Evolutionary conservation across 2,329 filamentous ascomycete species (phyloP), one percentile per base, ranked within the genome.

Genomic region (Colletotrichum sp.): DNA sequence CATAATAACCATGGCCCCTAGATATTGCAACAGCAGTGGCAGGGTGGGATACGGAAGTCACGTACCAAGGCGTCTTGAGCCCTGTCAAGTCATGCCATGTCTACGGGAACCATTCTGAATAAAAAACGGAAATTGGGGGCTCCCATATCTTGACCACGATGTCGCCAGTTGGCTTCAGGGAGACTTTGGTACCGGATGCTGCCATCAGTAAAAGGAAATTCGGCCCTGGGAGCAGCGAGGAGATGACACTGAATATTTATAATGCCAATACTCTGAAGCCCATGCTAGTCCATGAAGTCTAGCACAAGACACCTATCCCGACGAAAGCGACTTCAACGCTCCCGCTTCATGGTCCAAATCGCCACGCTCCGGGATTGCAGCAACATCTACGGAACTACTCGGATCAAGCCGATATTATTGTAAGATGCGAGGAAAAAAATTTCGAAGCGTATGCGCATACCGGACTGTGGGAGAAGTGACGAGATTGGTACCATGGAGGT

Each of bases 301-400:
- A 21, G n/a, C n/a, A 24, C 44, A 52, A 52, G 44, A 8, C 10
- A 13, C 44, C n/a, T 52, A 13, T 21, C 10, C n/a, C n/a, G 18
- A 21, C n/a, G 44, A 36, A 36, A 36, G n/a, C 44, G n/a, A 49
- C 44, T 52, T 21, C 10, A n/a, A 52, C 10, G 44, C 10, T 21
- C n/a, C 10, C n/a, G 44, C 44, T 0, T 52, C 2, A 13, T 13
- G 0, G 1, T 13, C n/a, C 5, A 52, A 21, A 2, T 21, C 44
- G 44, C 4, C 44, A 52, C 10, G 44, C n/a, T 52, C 10, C n/a
- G n/a, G 3, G n/a, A 52, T 24, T 52, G n/a, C 44, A 52, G 44
- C 1, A 52, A 3, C 44, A 52, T 52, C 44, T 52, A 21, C 6
- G 6, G 12, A 13, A 52, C 12, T 13, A 5, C 6, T 52, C n/a